Evolutionary conservation across 1,284 basidiomycete species (phyloP), one percentile per base, ranked within the genome.

Genomic region (Ganoderma boninense): DNA sequence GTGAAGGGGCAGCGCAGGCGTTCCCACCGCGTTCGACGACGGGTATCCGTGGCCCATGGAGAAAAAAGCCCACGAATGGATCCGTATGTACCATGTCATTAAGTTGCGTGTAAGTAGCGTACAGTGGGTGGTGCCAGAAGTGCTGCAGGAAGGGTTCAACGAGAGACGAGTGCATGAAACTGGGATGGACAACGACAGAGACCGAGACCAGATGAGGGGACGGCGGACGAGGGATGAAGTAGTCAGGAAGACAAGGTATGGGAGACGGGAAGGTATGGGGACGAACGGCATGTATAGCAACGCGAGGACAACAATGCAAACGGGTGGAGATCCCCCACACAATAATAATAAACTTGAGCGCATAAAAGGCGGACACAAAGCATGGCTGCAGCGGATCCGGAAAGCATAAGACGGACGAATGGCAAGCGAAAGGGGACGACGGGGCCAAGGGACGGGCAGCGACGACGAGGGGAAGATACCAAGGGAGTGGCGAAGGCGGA

Each of bases 271-370:
- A 52, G 62, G 62, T n/a, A 60, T 35, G 42, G 62, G 26, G 54
- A 61, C 38, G 16, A 18, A 32, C 32, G 54, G 20, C 43, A 65
- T 62, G 49, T 38, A 67, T 64, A 67, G 57, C 67, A 54, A 72
- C 46, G 66, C 60, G 68, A 66, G 56, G 40, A 57, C 57, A 42
- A 54, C 23, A 64, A 38, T 64, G 67, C 65, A 69, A 71, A 66
- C 70, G 68, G 67, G 69, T 16, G 56, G 60, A 35, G 23, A 35
- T 18, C 10, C 40, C 71, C 71, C 71, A 64, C 49, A 52, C 49
- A 68, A 72, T 72, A 72, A 72, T 65, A 65, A 72, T 72, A 69
- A 52, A 65, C 46, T 43, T 69, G 49, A 35, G 60, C 46, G 63
- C 38, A 64, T 57, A 46, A 44, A 18, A 13, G 61, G 26, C 44